Evolutionary conservation across 805 yeast species (phyloP).

Genomic region (Zygotorulaspora florentina): DNA sequence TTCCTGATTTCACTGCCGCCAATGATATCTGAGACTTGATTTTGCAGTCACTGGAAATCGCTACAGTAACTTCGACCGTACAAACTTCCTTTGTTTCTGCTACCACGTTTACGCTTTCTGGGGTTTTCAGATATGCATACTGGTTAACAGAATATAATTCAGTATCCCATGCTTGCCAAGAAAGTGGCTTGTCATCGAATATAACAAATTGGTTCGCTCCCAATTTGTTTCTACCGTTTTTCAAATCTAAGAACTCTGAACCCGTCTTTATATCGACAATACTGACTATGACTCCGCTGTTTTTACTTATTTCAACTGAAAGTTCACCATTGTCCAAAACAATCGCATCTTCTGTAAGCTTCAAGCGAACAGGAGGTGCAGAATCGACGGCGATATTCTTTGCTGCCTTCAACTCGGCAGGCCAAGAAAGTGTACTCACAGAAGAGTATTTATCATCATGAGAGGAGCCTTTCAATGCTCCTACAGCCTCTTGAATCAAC

Average conservation of each 20-base stretch:
- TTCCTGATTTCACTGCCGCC: constrained; percentile 40
- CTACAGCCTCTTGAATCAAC: constrained; percentile 49
- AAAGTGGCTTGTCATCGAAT: constrained; percentile 86
- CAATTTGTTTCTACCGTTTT: constrained; percentile 47
- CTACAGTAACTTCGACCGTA: constrained; percentile 57
- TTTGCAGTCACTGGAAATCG: constrained; percentile 52
- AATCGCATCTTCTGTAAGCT: constrained; percentile 36
- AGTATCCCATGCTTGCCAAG: constrained; percentile 97
- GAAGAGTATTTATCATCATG: constrained; percentile 2
- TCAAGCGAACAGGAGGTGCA: constrained; percentile 4
- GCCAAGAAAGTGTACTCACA: constrained; percentile 65
- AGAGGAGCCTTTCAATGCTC: constrained; percentile 31
- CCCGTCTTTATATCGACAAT: constrained; percentile 54
- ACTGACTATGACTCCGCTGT: constrained; percentile 60
- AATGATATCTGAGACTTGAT: constrained; percentile 68
- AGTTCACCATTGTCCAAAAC: constrained; percentile 59
- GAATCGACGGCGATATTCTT: constrained; percentile 12
- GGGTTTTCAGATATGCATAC: constrained; percentile 44
- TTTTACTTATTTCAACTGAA: constrained; percentile 48
- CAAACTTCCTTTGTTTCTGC: constrained; percentile 51
- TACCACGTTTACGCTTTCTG: constrained; percentile 35
- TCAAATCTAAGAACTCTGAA: constrained; percentile 63
- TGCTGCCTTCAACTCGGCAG: constrained; percentile 35
- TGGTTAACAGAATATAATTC: constrained; percentile 83
- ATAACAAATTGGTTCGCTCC: constrained; percentile 81